Evolutionary conservation across 2,329 filamentous ascomycete species (phyloP), one percentile per base, ranked within the genome.

Genomic region (Penicillium sp.): DNA sequence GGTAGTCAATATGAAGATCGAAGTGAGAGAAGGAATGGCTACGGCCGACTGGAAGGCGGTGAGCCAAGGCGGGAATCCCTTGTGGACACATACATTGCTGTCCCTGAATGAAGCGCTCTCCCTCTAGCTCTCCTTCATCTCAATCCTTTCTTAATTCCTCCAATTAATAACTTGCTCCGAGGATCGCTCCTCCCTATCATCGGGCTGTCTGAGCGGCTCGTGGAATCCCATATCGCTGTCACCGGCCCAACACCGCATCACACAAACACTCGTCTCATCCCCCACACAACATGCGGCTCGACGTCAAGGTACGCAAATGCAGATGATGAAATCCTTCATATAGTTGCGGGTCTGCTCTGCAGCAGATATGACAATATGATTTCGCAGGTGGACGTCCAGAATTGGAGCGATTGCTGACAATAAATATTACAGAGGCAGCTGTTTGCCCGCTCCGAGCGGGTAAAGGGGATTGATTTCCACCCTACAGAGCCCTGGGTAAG

Each of bases 401-500:
- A 55, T 48, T 55, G 45, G 29, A 31, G 35, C 25, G 48, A 58
- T 62, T 60, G 71, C 79, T 81, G 70, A 82, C 63, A 49, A 62
- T 63, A 31, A 64, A 73, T 69, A 56, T 58, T 71, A 70, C 63
- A 91, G 89, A 87, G 88, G 78, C 89, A 91, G 79, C 85, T 91
- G 70, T 90, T 91, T 81, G 90, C 90, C 78, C 86, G 92, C 78
- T 96, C 90, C 72, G 91, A 97, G 85, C 89, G 93, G 80, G 93
- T 97, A 67, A 97, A 97, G 81, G 89, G 90, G 74, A 92, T 96
- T 77, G 93, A 97, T 81, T 97, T 97, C 77, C 93, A 97, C 76
- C 93, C 92, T 42, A 91, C 91, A 59, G 93, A 97, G 81, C 92
- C 93, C 86, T 97, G 93, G 91, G 90, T 93, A 77, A 75, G 79